Percentiles rank a stretch among this genome's conserved stretches.
Conservation (phyloP, 345 rosid genomes). For the Aquilaria sinensis region DNA sequence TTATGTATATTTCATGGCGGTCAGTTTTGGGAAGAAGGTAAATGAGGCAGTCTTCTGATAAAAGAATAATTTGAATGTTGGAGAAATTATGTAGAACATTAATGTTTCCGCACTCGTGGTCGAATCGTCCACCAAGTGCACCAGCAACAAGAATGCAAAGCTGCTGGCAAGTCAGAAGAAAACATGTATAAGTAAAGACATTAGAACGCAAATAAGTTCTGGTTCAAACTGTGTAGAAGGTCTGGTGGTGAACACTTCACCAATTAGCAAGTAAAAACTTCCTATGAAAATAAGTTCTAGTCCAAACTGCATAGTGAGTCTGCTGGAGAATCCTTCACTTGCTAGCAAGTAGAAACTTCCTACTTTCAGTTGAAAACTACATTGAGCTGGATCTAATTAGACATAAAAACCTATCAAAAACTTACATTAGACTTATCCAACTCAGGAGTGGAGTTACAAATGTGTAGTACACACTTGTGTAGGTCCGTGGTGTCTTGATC, state of each 20-base stretch:
- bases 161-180: conserved; percentile 27
- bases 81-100: conserved; percentile 67
- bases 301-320: not conserved
- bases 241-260: not conserved
- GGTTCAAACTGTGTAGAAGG: not conserved
- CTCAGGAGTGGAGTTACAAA: conserved; percentile 38
- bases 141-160: conserved; percentile 86
- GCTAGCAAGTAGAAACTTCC: not conserved
- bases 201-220: not conserved
- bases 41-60: conserved; percentile 77
- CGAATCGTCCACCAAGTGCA: conserved; percentile 97
- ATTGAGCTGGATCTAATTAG: not conserved
- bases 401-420: conserved; percentile 4
- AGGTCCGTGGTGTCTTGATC: conserved; percentile 98
- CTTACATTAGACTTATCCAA: conserved; percentile 51
- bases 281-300: conserved; percentile 1
- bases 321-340: not conserved
- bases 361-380: not conserved
- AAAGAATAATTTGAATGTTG: conserved; percentile 43
- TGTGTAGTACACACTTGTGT: conserved; percentile 65
- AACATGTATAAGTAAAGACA: conserved; percentile 3
- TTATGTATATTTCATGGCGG: conserved; percentile 55
- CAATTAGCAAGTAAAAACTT: not conserved
- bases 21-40: conserved; percentile 70
- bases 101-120: conserved; percentile 89